Base-by-base conservation (phyloP, 1,284 basidiomycete genomes). In the Agaricales sp. region DNA sequence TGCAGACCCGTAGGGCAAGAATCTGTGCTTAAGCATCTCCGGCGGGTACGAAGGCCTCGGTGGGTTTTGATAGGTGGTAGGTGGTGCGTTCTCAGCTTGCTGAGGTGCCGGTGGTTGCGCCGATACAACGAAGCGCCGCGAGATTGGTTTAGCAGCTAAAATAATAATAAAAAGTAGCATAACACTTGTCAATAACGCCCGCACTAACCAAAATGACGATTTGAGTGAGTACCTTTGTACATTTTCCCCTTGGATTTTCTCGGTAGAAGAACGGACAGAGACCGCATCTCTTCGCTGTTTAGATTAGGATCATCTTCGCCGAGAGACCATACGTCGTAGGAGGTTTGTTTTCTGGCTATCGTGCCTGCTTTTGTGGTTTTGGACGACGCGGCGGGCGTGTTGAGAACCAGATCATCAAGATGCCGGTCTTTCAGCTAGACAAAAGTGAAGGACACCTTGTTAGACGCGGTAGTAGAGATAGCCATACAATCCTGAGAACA, bases 271-370 rank as follows among this genome's bases (percentile, higher is more conserved):
- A 78, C 82, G 1, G 78, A 70, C 2, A 87, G 58, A 1, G 64
- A 61, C 39, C 70, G 71, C 38, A 86, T 63, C 59, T 87, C 86
- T 52, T 86, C 85, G 4, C 75, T 85, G 0, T 74, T 74, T 4
- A 73, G 58, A 0, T 66, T 63, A 2, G 62, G 57, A 22, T 68
- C 62, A 30, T 68, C 70, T 12, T 71, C 67, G 14, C 67, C 70
- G 16, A 82, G 56, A 18, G 74, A 72, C 80, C 80, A 87, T 4
- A 86, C 63, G 53, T 85, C 81, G 54, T 78, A 86, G 0, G 71
- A 63, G 0, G 68, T 61, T 23, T 68, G 61, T 57, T 83, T 87
- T 38, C 71, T 67, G 13, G 67, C 63, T 3, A 87, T 49, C 2
- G 61, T 61, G 0, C 79, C 83, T 16, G 80, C 57, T 45, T 57